These are phyloP conservation scores for Emergomyces pasteurianus DNA, from an alignment of 2,329 filamentous ascomycete genomes.

Conservation along the genomic window DNA sequence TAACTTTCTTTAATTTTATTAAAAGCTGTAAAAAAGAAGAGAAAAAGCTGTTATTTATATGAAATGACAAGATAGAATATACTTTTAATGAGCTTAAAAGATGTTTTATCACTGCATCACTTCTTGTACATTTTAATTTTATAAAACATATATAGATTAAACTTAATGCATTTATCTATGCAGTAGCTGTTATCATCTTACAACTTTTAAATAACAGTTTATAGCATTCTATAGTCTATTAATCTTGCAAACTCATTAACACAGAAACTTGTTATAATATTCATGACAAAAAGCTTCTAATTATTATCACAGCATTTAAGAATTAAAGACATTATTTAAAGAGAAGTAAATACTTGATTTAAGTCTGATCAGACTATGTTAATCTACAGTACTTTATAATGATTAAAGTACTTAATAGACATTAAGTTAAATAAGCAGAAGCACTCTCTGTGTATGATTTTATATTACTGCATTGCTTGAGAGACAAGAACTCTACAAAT, in stretches of 20 bases:
- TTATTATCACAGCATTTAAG: conserved; percentile 16
- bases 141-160: too few species aligned
- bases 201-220: too few species aligned
- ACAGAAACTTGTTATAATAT: conserved; percentile 19
- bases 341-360: too few species aligned
- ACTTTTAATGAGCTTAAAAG: too few species aligned
- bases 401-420: neutral
- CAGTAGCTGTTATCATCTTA: conserved; percentile 9
- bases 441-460: conserved; percentile 2
- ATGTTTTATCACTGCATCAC: too few species aligned
- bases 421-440: conserved; percentile 3
- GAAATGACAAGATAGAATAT: too few species aligned
- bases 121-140: too few species aligned
- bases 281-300: conserved; percentile 21
- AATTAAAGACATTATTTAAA: conserved; percentile 14
- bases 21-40: too few species aligned
- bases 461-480: neutral
- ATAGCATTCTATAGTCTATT: conserved; percentile 17
- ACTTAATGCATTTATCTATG: too few species aligned
- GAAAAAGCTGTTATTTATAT: too few species aligned
- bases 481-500: conserved; percentile 3
- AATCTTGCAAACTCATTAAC: conserved; percentile 13
- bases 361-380: conserved; percentile 17
- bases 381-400: conserved; percentile 19
- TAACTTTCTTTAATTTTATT: too few species aligned